phyloP scores from a whole-genome alignment of 768 basidiomycete species.

The Hypsizygus marmoreus region DNA sequence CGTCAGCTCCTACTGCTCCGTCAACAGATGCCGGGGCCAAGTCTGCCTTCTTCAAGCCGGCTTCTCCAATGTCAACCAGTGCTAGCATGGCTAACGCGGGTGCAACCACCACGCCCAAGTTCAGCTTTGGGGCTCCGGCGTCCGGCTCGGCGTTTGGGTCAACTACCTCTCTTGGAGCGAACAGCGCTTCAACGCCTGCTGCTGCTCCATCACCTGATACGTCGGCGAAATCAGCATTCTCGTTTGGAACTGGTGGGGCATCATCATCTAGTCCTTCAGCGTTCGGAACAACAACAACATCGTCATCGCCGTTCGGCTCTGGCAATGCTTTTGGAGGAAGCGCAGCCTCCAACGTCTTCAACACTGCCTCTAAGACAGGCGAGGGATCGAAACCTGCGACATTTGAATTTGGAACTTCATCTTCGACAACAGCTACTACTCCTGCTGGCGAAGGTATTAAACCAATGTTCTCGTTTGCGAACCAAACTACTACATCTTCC shows the following conservation, averaged over 20 bases:
- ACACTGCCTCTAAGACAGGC: conserved; percentile 3
- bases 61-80: neutral
- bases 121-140: conserved; percentile 1
- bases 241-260: conserved; percentile 4
- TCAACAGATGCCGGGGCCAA: conserved; percentile 3
- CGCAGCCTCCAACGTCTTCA: neutral
- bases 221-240: neutral
- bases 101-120: neutral
- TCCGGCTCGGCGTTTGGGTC: neutral
- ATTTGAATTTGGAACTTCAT: conserved; percentile 12
- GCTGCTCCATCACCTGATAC: too few species aligned
- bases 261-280: conserved; percentile 17
- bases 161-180: neutral
- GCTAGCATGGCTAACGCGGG: neutral
- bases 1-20: conserved; percentile 10
- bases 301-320: conserved; percentile 5
- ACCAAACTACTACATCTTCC: conserved; percentile 7
- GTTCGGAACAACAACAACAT: conserved; percentile 8
- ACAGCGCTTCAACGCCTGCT: neutral
- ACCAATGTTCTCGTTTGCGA: conserved; percentile 17
- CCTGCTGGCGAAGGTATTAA: conserved; percentile 3
- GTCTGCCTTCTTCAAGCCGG: neutral
- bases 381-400: conserved; percentile 18
- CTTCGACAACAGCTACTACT: conserved; percentile 6
- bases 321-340: conserved; percentile 8